A percentile compares a stretch with the other conserved stretches of the same genome.
These are phyloP conservation scores for Solanum megistacrolobum DNA, from an alignment of 257 asterid genomes.

Conservation along the genomic window DNA sequence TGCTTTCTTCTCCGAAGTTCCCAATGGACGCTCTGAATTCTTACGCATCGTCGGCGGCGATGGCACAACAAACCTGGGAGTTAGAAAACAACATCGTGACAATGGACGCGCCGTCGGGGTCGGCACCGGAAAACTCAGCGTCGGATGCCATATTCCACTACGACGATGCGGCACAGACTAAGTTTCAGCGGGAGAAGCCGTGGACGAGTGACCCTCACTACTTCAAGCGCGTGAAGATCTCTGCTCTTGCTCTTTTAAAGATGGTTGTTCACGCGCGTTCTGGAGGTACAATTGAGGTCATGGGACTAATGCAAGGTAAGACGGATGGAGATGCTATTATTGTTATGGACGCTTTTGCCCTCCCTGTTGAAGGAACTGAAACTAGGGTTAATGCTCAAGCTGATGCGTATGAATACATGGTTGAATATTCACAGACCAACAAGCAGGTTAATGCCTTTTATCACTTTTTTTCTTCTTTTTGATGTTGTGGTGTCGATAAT, in stretches of 20 bases:
- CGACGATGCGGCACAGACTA: conserved; percentile 71
- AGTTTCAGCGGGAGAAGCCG: conserved; percentile 80
- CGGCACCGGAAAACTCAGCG: conserved; percentile 25
- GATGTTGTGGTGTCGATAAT: not conserved
- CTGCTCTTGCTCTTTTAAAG: conserved; percentile 93
- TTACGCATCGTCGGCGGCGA: conserved; percentile 31
- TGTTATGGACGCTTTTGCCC: conserved; percentile 98
- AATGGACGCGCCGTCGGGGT: conserved; percentile 18
- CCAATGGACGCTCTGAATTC: conserved; percentile 32
- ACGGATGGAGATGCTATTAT: conserved; percentile 91
- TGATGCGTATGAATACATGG: conserved; percentile 98
- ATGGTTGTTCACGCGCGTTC: conserved; percentile 99
- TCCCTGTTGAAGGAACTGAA: conserved; percentile 97
- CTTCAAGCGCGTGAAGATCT: conserved; percentile 93
- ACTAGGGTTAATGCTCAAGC: conserved; percentile 99
- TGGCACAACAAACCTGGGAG: conserved; percentile 78
- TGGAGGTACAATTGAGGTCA: conserved; percentile 93
- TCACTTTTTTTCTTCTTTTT: not conserved
- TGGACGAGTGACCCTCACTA: conserved; percentile 90
- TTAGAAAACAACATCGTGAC: conserved; percentile 53
- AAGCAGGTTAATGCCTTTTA: conserved; percentile 45
- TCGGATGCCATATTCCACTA: conserved; percentile 80
- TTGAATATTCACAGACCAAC: conserved; percentile 79
- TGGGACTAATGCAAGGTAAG: conserved; percentile 99
- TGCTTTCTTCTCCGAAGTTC: not conserved